A percentile compares a stretch with the other conserved stretches of the same genome.
phyloP scores from a whole-genome alignment of 176 grass and related monocot species.

The Oropetium thomaeum region DNA sequence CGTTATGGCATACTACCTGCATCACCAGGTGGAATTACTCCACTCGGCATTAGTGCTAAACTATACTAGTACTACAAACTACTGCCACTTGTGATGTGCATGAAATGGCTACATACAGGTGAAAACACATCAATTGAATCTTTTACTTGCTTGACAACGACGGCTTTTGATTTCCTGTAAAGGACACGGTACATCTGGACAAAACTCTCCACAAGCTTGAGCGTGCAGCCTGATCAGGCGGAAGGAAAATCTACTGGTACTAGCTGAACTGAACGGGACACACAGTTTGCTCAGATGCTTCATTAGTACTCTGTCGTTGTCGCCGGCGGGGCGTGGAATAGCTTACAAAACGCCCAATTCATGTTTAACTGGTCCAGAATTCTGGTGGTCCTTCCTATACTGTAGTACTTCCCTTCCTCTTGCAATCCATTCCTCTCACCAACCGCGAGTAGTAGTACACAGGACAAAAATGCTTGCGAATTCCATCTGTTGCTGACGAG shows the following conservation, averaged over 20 bases:
- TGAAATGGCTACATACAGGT: no score
- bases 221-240: not conserved
- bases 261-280: not conserved
- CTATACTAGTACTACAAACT: no score
- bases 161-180: no score
- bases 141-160: no score
- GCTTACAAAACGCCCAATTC: not conserved
- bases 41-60: no score
- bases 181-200: no score
- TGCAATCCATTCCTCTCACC: not conserved
- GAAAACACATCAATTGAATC: no score
- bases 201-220: no score
- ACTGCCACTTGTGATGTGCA: no score
- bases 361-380: not conserved
- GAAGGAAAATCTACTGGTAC: not conserved
- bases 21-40: no score
- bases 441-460: not conserved
- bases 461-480: not conserved
- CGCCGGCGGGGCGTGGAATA: not conserved
- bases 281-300: not conserved
- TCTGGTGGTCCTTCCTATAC: not conserved
- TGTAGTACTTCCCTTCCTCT: no score
- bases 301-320: conserved; percentile 1
- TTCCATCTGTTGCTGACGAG: not conserved
- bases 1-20: no score